These are phyloP conservation scores for Aspergillus bertholletiae DNA, from an alignment of 495 filamentous ascomycete species.

Conservation along the genomic window DNA sequence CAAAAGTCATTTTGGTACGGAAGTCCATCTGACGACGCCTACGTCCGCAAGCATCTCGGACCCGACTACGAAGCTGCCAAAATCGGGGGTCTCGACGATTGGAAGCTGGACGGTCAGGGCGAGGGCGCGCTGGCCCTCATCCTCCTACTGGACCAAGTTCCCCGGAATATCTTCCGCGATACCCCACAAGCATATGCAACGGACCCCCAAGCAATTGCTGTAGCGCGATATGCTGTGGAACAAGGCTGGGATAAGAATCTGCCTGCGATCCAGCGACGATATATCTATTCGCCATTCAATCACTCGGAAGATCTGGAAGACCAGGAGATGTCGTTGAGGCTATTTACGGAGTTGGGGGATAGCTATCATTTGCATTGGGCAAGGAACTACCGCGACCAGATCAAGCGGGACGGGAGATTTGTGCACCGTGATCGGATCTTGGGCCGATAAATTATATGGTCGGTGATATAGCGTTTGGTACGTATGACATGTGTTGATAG, in stretches of 20 bases:
- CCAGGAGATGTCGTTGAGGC: constrained; percentile 23
- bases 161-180: constrained; percentile 31
- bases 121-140: constrained; percentile 28
- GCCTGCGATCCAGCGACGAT: constrained; percentile 19
- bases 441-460: constrained; percentile 2
- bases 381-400: constrained; percentile 14
- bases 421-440: constrained; percentile 24
- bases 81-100: constrained; percentile 11
- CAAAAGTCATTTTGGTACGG: constrained; percentile 26
- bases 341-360: constrained; percentile 23
- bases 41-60: constrained; percentile 13
- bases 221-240: constrained; percentile 23
- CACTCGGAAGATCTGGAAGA: constrained; percentile 29
- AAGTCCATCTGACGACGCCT: constrained; percentile 16
- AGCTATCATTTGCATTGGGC: constrained; percentile 17
- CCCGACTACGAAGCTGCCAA: constrained; percentile 11
- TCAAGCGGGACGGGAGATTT: constrained; percentile 16
- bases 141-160: constrained; percentile 33
- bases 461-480: too few relatives aligned
- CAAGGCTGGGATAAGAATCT: constrained; percentile 27
- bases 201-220: constrained; percentile 26
- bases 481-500: too few relatives aligned
- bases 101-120: constrained; percentile 9
- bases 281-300: constrained; percentile 35
- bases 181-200: constrained; percentile 25